Conservation (phyloP, 225 moss, liverwort and hornwort species). For the Bryum argenteum region DNA sequence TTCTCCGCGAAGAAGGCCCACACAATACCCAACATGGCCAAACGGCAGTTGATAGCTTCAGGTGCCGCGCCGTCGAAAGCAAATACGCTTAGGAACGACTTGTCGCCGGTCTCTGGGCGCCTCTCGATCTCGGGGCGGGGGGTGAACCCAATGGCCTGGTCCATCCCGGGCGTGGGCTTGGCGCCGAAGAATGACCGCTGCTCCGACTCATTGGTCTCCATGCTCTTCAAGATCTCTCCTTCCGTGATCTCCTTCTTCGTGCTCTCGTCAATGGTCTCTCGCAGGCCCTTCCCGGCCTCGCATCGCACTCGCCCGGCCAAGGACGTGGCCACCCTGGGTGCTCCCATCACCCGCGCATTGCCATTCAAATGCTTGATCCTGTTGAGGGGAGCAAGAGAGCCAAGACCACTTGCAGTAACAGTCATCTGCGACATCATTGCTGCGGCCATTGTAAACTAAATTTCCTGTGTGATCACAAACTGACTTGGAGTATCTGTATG, state of each 20-base stretch:
- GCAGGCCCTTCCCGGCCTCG: constrained; percentile 23
- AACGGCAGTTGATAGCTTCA: constrained; percentile 36
- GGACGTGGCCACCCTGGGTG: constrained; percentile 20
- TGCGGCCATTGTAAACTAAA: constrained; percentile 22
- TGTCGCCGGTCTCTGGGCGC: constrained; percentile 43
- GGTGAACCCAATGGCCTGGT: constrained; percentile 37
- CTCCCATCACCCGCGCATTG: background rate
- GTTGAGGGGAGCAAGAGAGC: background rate
- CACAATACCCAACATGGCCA: constrained; percentile 44
- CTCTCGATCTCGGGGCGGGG: constrained; percentile 49
- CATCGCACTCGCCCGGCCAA: constrained; percentile 38
- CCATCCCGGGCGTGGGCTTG: constrained; percentile 37
- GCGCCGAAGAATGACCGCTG: constrained; percentile 44
- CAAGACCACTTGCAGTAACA: background rate
- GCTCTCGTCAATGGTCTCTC: constrained; percentile 27
- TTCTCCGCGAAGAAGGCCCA: constrained; percentile 35
- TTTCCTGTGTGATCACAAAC: background rate
- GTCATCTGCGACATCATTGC: constrained; percentile 30
- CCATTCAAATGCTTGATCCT: constrained; percentile 3
- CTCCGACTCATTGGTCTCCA: constrained; percentile 44
- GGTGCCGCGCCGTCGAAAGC: constrained; percentile 57
- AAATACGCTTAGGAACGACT: constrained; percentile 42
- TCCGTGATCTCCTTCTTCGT: constrained; percentile 46
- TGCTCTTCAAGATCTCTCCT: constrained; percentile 28
- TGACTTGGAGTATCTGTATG: background rate